Percentiles rank a stretch among this genome's conserved stretches.
Evolutionary conservation across 176 grass and related monocot genomes (phyloP).

Genomic region (Juncus effusus): DNA sequence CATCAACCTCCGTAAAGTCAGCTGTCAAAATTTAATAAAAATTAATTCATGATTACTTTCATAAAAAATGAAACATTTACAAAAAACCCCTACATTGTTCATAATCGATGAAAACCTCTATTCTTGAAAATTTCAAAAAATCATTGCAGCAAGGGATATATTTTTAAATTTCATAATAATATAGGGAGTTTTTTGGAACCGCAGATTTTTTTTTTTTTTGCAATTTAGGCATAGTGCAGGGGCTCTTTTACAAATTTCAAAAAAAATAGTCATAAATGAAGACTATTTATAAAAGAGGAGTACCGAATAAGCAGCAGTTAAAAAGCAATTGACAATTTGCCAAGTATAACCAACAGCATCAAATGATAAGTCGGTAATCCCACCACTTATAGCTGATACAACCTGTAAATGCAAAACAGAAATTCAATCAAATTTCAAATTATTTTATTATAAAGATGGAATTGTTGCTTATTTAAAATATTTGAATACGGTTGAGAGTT

Average conservation of each 20-base stretch:
- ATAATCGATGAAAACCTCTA: too few relatives aligned
- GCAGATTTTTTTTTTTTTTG: too few relatives aligned
- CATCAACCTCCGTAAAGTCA: conserved; percentile 60
- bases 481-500: too few relatives aligned
- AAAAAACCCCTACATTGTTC: too few relatives aligned
- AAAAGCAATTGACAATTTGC: conserved; percentile 84
- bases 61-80: too few relatives aligned
- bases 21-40: conserved; percentile 35
- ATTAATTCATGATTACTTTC: neutral
- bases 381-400: conserved; percentile 64
- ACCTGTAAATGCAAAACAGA: conserved; percentile 39
- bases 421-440: neutral
- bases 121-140: too few relatives aligned
- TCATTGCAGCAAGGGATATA: too few relatives aligned
- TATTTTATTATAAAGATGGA: too few relatives aligned
- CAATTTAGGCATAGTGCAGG: too few relatives aligned
- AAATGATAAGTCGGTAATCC: conserved; percentile 74
- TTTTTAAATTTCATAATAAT: too few relatives aligned
- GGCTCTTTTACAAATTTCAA: too few relatives aligned
- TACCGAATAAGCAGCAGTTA: conserved; percentile 80
- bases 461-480: too few relatives aligned
- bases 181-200: neutral
- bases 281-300: conserved; percentile 9
- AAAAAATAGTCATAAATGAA: neutral
- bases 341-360: conserved; percentile 64